These are phyloP conservation scores for Vitis amurensis DNA, from an alignment of 164 flowering plant species.

Conservation along the genomic window DNA sequence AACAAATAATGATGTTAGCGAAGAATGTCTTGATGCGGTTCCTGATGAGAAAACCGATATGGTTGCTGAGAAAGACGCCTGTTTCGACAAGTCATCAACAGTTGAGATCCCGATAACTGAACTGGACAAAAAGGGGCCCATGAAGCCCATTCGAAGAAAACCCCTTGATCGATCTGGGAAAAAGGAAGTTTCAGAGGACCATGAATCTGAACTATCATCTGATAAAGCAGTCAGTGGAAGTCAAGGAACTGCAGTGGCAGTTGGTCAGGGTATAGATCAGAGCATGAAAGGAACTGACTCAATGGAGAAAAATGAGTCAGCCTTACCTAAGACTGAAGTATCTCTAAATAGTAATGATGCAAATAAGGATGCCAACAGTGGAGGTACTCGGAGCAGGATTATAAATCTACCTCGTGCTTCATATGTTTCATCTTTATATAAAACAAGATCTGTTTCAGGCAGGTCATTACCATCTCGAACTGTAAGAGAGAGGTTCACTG, in stretches of 20 bases:
- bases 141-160: slow-evolving; percentile 6
- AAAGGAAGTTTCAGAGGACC: slow-evolving; percentile 14
- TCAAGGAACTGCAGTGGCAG: slow-evolving; percentile 18
- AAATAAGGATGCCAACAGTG: slow-evolving; percentile 33
- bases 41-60: slow-evolving; percentile 15
- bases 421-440: slow-evolving; percentile 30
- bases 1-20: slow-evolving; percentile 4
- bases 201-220: slow-evolving; percentile 18
- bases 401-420: slow-evolving; percentile 52
- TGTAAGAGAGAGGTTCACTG: slow-evolving; percentile 38
- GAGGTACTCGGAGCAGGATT: slow-evolving; percentile 43
- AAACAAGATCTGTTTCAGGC: slow-evolving; percentile 25
- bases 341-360: slow-evolving; percentile 27
- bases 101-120: slow-evolving; percentile 13
- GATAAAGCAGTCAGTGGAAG: slow-evolving; percentile 16
- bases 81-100: slow-evolving; percentile 17
- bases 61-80: slow-evolving; percentile 9
- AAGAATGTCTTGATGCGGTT: slow-evolving; percentile 7
- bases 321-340: slow-evolving; percentile 23
- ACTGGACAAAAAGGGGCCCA: slow-evolving; percentile 14
- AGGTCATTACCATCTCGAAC: slow-evolving; percentile 28
- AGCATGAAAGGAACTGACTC: slow-evolving; percentile 16
- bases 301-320: slow-evolving; percentile 11
- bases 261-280: slow-evolving; percentile 22
- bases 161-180: slow-evolving; percentile 16